Evolutionary conservation across 208 protist genomes (phyloP).

Genomic region (Angomonas ambiguus): DNA sequence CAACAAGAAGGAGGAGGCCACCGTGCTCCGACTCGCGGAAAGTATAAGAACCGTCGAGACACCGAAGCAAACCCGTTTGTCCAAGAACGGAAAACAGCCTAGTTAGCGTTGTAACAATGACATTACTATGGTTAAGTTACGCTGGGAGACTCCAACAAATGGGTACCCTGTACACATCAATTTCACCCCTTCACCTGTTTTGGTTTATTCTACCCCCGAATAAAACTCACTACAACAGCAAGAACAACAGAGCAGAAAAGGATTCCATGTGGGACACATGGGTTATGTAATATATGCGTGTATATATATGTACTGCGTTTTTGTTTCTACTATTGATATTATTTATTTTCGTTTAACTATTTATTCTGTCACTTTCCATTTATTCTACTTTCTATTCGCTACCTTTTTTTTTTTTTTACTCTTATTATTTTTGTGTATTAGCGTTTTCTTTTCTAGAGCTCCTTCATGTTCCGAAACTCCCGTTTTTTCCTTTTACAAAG

Average conservation of each 20-base stretch:
- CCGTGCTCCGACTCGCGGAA: background rate
- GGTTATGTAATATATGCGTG: too few relatives aligned
- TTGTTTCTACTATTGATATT: slow-evolving; percentile 13
- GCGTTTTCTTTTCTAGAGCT: background rate
- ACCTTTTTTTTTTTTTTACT: background rate
- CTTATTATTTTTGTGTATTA: background rate
- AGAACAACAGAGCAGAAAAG: too few relatives aligned
- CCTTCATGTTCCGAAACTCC: background rate
- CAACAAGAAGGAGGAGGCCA: background rate
- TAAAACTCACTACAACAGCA: too few relatives aligned
- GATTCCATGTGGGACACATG: too few relatives aligned
- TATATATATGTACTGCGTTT: too few relatives aligned
- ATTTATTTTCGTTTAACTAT: background rate
- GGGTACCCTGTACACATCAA: too few relatives aligned
- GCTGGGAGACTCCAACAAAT: too few relatives aligned
- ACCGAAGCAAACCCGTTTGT: background rate
- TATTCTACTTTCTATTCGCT: slow-evolving; percentile 7
- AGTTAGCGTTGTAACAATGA: background rate
- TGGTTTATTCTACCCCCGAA: too few relatives aligned
- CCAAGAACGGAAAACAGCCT: background rate
- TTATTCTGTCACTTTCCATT: background rate
- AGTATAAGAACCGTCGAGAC: background rate
- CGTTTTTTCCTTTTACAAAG: background rate
- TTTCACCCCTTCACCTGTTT: too few relatives aligned
- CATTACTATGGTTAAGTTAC: too few relatives aligned